A percentile compares a stretch with the other conserved stretches of the same genome.
Conservation (phyloP, 2,329 filamentous ascomycete genomes). For the Penicillium decumbens region DNA sequence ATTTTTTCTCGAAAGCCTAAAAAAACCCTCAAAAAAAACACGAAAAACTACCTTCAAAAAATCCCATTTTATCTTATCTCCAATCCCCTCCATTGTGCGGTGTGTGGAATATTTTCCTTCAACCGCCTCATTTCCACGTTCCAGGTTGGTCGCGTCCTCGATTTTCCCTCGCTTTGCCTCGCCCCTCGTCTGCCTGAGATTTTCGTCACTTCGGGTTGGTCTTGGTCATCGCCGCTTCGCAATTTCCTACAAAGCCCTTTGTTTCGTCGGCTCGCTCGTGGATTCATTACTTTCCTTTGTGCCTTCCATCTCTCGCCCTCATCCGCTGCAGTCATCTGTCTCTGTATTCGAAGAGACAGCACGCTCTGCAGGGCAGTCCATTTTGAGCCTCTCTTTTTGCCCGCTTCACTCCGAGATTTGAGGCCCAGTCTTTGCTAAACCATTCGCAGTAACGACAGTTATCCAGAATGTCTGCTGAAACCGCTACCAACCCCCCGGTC, state of each 20-base stretch:
- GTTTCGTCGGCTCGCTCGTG: conserved; percentile 12
- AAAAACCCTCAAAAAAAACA: conserved; percentile 35
- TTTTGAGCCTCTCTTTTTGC: conserved; percentile 7
- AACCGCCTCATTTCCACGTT: conserved; percentile 24
- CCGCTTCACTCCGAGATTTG: conserved; percentile 3
- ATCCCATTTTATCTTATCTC: conserved; percentile 27
- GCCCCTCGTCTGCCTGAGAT: not conserved
- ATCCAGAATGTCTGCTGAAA: conserved; percentile 73
- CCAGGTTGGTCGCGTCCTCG: conserved; percentile 17
- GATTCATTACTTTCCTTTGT: conserved; percentile 10
- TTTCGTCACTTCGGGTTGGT: not conserved
- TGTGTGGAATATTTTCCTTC: conserved; percentile 30
- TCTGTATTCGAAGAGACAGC: conserved; percentile 9
- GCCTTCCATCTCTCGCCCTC: conserved; percentile 3
- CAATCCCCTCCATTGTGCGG: conserved; percentile 30
- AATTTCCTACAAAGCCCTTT: conserved; percentile 13
- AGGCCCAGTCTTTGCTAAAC: conserved; percentile 13
- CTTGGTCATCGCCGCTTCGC: conserved; percentile 3
- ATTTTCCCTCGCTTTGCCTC: not conserved
- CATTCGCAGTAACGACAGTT: conserved; percentile 56
- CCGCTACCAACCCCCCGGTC: conserved; percentile 67
- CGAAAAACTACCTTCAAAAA: conserved; percentile 40
- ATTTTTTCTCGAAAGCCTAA: conserved; percentile 29
- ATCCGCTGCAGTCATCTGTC: not conserved
- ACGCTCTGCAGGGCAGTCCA: conserved; percentile 14